Evolutionary conservation across 306 rosid species (phyloP), one percentile per base, ranked within the genome.

Genomic region (Dryas drummondii): DNA sequence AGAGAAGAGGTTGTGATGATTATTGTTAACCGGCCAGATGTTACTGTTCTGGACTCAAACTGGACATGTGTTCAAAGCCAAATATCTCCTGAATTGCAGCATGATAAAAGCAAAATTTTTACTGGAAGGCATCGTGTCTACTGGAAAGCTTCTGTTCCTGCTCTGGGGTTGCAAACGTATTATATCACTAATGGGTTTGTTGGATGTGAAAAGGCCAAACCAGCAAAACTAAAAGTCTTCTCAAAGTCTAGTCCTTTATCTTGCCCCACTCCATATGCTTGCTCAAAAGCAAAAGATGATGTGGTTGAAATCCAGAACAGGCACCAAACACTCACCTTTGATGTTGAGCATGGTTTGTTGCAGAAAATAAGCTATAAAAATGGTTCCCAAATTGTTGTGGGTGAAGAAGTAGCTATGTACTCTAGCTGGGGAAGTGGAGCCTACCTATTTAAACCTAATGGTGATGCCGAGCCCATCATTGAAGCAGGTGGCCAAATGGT

Each of bases 361-460:
- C 94, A 87, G 87, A 90, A 90, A 84, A 54, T 87, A 75, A 82
- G 65, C 77, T 75, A 59, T 9, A 80, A 76, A 84, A 55, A 66
- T 71, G 79, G 92, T 50, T 76, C 83, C 37, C 79, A 84, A 50
- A 85, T 71, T 83, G 80, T 79, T 70, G 85, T 89, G 55, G 84
- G 83, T 75, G 99, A 94, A 84, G 99, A 92, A 87, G 85, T 94
- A n/a, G 90, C 93, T 26, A 80, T 94, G 90, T 94, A 94, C 77
- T 69, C 90, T 51, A 90, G 97, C 70, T 56, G 16, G 9, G 99
- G 93, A 19, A 84, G 94, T 56, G 99, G 99, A 50, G 99, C 99
- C 17, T 94, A 92, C 91, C 84, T 94, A 70, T 94, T 94, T 80
- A 87, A 78, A 78, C 99, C 99, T 2, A 79, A 11, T 19, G 99